Evolutionary conservation across 2,329 filamentous ascomycete species (phyloP), one percentile per base, ranked within the genome.

Genomic region (Penicillium sp.): DNA sequence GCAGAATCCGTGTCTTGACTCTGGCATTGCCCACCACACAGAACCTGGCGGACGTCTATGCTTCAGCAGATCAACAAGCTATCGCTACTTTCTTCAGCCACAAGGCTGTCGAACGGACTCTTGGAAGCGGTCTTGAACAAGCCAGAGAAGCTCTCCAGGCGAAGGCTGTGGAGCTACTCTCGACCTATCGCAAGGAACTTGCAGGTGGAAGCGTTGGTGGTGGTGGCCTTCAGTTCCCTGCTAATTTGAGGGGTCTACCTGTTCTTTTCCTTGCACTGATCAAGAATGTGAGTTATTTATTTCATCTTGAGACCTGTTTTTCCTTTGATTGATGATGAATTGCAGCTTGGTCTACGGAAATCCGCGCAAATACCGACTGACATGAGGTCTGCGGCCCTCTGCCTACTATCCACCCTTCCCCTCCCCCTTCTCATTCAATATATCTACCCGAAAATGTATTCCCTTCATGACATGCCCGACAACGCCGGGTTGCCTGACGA

Each of bases 131-230:
- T 45, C 83, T 99, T 56, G 95, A 99, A 70, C 90, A 92, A 52
- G 95, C 95, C 55, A 86, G 95, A 47, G 95, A 99, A 77, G 90
- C 92, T 51, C 84, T 98, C 48, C 93, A 97, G 76, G 88, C 89
- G 67, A 99, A 99, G 84, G 83, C 97, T 47, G 90, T 93, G 30
- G 95, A 99, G 81, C 86, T 99, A 53, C 83, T 99, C 63, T 90
- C 94, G 76, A 98, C 94, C 0, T 99, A 97, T 83, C 91, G 93
- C 80, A 98, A 98, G 82, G 95, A 99, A 77, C 86, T 99, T 62
- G 94, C 92, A 17, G 94, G 94, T 67, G 94, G 94, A 67, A 97
- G 94, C 79, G 95, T 97, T 87, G 93, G 94, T 56, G 93, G 88
- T 46, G 89, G 93, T 57, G 93, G 94, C 51, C 84, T 99, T 19